phyloP scores from a whole-genome alignment of 495 filamentous ascomycete species.

The Penicillium parvum region DNA sequence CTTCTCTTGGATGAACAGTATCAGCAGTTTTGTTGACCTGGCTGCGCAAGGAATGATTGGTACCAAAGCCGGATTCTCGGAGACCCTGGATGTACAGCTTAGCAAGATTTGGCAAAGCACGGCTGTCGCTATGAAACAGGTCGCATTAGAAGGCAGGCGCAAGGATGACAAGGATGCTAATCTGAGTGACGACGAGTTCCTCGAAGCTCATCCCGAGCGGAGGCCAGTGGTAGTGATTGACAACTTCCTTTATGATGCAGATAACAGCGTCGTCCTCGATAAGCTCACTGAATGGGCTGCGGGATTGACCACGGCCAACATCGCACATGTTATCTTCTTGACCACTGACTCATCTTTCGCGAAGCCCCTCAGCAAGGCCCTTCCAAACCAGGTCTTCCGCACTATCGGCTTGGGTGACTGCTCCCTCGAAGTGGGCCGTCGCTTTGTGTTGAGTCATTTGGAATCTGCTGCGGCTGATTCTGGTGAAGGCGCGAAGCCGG shows the following conservation, averaged over 20 bases:
- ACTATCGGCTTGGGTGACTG: slow-evolving; percentile 82
- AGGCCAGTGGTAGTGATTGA: slow-evolving; percentile 87
- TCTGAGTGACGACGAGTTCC: slow-evolving; percentile 78
- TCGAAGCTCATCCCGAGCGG: slow-evolving; percentile 83
- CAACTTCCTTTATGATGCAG: slow-evolving; percentile 78
- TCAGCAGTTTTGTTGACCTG: slow-evolving; percentile 86
- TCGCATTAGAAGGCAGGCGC: slow-evolving; percentile 63
- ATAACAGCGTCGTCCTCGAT: slow-evolving; percentile 74
- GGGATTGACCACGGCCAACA: slow-evolving; percentile 76
- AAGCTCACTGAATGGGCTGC: slow-evolving; percentile 93
- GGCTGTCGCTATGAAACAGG: slow-evolving; percentile 68
- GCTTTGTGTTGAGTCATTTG: slow-evolving; percentile 83
- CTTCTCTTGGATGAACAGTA: slow-evolving; percentile 94
- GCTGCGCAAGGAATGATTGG: slow-evolving; percentile 92
- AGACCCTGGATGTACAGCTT: slow-evolving; percentile 87
- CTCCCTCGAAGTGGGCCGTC: slow-evolving; percentile 77
- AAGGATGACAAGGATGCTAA: slow-evolving; percentile 71
- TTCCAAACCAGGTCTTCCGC: slow-evolving; percentile 89
- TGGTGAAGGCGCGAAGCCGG: slow-evolving; percentile 32
- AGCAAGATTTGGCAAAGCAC: slow-evolving; percentile 90
- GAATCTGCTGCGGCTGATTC: slow-evolving; percentile 45
- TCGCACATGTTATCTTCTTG: slow-evolving; percentile 96
- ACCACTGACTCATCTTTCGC: slow-evolving; percentile 86
- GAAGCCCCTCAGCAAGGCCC: slow-evolving; percentile 79
- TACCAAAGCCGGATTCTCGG: slow-evolving; percentile 90